A percentile compares a stretch with the other conserved stretches of the same genome.
These are phyloP conservation scores for Pueraria montana DNA, from an alignment of 306 rosid genomes.

Conservation along the genomic window DNA sequence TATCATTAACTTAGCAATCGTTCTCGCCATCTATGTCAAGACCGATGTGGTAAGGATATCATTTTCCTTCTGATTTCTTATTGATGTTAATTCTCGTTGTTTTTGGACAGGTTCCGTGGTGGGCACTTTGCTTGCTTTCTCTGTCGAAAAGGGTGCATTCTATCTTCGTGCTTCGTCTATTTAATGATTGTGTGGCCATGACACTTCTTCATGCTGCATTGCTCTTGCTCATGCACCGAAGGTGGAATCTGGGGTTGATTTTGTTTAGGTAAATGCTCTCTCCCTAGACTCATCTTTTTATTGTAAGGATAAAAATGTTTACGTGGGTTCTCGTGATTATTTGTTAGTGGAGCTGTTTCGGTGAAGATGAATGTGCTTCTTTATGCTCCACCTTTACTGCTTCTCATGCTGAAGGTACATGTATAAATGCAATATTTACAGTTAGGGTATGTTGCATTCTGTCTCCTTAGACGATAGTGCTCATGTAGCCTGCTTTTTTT, in stretches of 20 bases:
- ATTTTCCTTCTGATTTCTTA: background rate
- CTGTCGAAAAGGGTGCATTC: constrained; percentile 94
- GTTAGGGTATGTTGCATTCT: constrained; percentile 23
- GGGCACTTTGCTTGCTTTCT: constrained; percentile 87
- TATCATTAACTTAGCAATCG: constrained; percentile 72
- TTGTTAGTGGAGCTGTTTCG: constrained; percentile 85
- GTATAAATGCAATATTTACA: background rate
- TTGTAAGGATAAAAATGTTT: constrained; percentile 12
- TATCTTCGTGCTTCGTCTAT: constrained; percentile 91
- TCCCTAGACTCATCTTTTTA: background rate
- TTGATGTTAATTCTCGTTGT: background rate
- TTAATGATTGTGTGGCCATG: constrained; percentile 90
- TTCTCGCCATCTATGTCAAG: constrained; percentile 75
- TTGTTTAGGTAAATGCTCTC: constrained; percentile 75
- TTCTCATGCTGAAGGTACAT: constrained; percentile 88
- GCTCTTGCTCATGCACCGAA: constrained; percentile 67
- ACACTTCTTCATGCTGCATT: constrained; percentile 80
- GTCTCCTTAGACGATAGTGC: constrained; percentile 21
- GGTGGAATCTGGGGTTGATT: constrained; percentile 92
- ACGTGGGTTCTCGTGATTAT: constrained; percentile 47
- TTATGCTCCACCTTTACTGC: constrained; percentile 87
- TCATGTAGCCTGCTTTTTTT: constrained; percentile 46
- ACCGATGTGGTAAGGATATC: constrained; percentile 71
- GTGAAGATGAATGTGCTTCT: constrained; percentile 98
- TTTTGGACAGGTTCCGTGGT: constrained; percentile 76